Base-by-base conservation (phyloP, 139 green algal genomes). In the Chlorella sp. region DNA sequence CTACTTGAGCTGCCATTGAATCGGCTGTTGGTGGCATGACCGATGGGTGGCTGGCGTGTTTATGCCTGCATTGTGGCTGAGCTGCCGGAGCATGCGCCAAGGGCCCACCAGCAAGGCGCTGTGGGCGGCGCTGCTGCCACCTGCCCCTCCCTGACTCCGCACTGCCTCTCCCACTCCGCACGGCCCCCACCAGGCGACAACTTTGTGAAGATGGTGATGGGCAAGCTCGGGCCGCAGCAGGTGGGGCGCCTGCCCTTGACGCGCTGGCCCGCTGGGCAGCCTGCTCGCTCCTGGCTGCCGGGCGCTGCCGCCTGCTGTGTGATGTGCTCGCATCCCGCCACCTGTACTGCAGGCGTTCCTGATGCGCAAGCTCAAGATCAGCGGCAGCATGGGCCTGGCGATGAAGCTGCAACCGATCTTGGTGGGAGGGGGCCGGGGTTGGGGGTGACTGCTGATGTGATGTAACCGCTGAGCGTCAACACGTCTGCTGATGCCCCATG, bases 361-460 rank as follows among this genome's bases (percentile, higher is more conserved):
- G 60, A 91, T 96, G 89, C 88, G 95, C 32, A 97, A 98, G 90
- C 87, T 98, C 17, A 97, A 97, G 88, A 95, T 98, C n/a, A 80
- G 82, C 2, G 95, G 95, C 17, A 88, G 72, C 85, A 98, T 98
- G 94, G 92, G 72, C 9, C 86, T 98, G 88, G 95, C 95, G 8
- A 94, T 98, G 84, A 98, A 98, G 87, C 82, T 98, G 76, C 88
- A 94, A 87, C 93, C 95, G 22, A 94, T 98, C 40, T 82, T 98
- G 72, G 64, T 70, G 64, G 34, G 60, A 20, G 26, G 19, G 2
- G 22, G 60, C 24, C 6, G 60, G 7, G 22, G 22, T 24, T 32
- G 60, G 2, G 22, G 60, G 13, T 68, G 60, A 17, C 56, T 65
- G 6, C 56, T 16, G 3, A 16, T 65, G 9, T 24, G 13, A 65